Percentiles rank a stretch among this genome's conserved stretches.
Conservation (phyloP, 805 yeast genomes). For the Yamadazyma takamatsuzukensis region DNA sequence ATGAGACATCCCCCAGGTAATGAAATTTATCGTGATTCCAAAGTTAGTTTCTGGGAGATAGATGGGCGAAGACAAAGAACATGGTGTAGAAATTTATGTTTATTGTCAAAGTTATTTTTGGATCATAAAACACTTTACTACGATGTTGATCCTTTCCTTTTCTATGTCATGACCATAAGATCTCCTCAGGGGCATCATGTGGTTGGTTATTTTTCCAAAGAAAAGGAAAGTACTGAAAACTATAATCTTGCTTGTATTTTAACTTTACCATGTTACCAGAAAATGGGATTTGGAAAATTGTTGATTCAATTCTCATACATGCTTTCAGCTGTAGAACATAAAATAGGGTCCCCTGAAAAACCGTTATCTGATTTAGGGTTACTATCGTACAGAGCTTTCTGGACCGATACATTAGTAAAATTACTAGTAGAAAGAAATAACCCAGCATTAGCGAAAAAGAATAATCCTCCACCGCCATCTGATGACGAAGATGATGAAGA, state of each 20-base stretch:
- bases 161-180: conserved; percentile 90
- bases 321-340: conserved; percentile 80
- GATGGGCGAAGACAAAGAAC: conserved; percentile 95
- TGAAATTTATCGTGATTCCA: conserved; percentile 90
- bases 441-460: conserved; percentile 34
- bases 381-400: conserved; percentile 87
- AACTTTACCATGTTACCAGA: conserved; percentile 93
- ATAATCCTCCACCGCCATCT: conserved; percentile 29
- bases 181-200: conserved; percentile 92
- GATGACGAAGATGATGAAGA: conserved; percentile 31
- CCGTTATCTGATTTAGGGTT: conserved; percentile 94
- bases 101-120: conserved; percentile 81
- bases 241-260: conserved; percentile 97
- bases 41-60: conserved; percentile 92
- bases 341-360: conserved; percentile 95
- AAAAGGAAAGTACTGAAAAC: conserved; percentile 91
- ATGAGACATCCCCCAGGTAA: conserved; percentile 97
- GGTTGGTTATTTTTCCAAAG: conserved; percentile 95
- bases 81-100: conserved; percentile 94
- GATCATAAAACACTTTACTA: conserved; percentile 96
- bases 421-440: conserved; percentile 58
- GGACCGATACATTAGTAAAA: conserved; percentile 88
- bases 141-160: conserved; percentile 96
- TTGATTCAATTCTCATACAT: conserved; percentile 92
- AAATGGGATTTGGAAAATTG: conserved; percentile 90